Base-by-base conservation (phyloP, 176 grass and related monocot species). In the Luzula sylvatica region DNA sequence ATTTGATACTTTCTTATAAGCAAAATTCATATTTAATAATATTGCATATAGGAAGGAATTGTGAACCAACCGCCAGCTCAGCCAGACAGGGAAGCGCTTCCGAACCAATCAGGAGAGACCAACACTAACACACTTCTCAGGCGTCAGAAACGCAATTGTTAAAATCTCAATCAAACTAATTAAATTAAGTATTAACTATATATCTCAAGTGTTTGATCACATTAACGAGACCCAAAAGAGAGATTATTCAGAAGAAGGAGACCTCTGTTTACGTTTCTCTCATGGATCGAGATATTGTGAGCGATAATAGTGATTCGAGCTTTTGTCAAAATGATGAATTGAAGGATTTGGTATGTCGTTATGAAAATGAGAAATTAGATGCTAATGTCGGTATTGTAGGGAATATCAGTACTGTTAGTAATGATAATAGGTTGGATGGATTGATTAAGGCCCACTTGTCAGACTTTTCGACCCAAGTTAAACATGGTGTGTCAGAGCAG, bases 81-180 rank as follows among this genome's bases (percentile, higher is more conserved):
- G 28, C 55, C 49, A 57, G 67, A 71, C 55, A 60, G 13, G 3
- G 67, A 71, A 59, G 23, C 67, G 17, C 11, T 51, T 49, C 67
- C 67, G 7, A 58, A 71, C 54, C 67, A 71, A 52, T 60, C 67
- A 38, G 67, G 53, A 25, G 55, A 50, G 7, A 71, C 5, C 46
- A 71, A 58, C 54, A 58, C 67, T 27, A 53, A 71, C 58, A 19
- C 29, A 14, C 53, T 71, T 29, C 67, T 71, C 39, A 56, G 67
- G 20, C 55, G 18, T 50, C 3, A 71, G 32, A 71, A 71, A 38
- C 67, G 67, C 53, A 61, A 20, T 59, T 71, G 67, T 54, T 71
- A 60, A 71, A 3, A 50, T 43, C 8, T 60, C 50, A 15, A 25
- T 59, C 50, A 71, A 23, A 42, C 11, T 71, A 15, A 50, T 60